Percentiles rank a stretch among this genome's conserved stretches.
phyloP scores from a whole-genome alignment of 163 green algal species.

The Scenedesmus sp. region DNA sequence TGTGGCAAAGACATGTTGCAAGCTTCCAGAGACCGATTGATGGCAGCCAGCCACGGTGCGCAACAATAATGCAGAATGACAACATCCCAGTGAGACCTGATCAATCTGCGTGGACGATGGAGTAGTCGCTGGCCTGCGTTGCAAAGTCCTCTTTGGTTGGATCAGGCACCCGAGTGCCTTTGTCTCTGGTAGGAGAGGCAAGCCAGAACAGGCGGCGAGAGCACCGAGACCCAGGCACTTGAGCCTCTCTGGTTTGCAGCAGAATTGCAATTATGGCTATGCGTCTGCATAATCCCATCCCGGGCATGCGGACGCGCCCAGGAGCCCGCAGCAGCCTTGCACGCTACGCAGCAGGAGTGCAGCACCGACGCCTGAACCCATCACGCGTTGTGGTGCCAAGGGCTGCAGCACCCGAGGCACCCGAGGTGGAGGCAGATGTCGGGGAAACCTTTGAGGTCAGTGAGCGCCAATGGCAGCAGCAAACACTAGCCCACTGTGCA shows the following conservation, averaged over 20 bases:
- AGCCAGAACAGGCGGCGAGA: conserved; percentile 16
- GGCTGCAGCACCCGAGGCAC: conserved; percentile 40
- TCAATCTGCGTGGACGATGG: conserved; percentile 1
- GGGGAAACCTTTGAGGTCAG: conserved; percentile 24
- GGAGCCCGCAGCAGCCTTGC: conserved; percentile 28
- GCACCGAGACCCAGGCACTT: neutral
- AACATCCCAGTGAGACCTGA: conserved; percentile 7
- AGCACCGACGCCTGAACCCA: neutral
- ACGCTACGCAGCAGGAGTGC: conserved; percentile 13
- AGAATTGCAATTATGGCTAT: conserved; percentile 22
- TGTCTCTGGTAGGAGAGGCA: neutral
- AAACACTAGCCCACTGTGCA: neutral
- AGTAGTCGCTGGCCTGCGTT: neutral
- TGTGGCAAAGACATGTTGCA: neutral
- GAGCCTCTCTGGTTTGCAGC: neutral
- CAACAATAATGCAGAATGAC: neutral
- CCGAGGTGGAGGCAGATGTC: neutral
- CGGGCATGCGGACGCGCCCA: conserved; percentile 22
- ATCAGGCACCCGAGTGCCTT: conserved; percentile 7
- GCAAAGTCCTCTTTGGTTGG: neutral
- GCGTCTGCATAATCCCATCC: neutral
- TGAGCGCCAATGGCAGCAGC: conserved; percentile 19
- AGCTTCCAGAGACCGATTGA: neutral
- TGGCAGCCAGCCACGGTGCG: neutral
- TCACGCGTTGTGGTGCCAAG: neutral